Evolutionary conservation across 495 filamentous ascomycete genomes (phyloP).

Genomic region (Hyaloscypha finlandica): DNA sequence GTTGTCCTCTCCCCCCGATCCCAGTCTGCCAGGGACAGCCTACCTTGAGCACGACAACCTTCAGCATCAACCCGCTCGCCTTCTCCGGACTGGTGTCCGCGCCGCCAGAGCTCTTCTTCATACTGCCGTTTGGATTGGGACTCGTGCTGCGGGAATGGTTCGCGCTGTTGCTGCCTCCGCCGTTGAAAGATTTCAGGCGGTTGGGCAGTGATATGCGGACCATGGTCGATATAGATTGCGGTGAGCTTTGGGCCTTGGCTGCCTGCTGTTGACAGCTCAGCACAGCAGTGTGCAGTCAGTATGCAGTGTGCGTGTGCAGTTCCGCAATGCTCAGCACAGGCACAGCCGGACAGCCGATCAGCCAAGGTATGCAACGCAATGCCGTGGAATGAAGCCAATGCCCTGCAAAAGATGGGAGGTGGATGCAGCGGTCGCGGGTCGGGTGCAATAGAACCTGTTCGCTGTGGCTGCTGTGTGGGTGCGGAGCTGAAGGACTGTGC

Average conservation of each 20-base stretch:
- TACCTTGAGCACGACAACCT: constrained; percentile 55
- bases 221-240: constrained; percentile 46
- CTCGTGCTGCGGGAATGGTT: constrained; percentile 48
- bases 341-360: not conserved
- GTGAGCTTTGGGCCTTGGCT: not conserved
- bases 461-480: not conserved
- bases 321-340: not conserved
- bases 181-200: constrained; percentile 66
- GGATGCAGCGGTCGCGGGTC: not conserved
- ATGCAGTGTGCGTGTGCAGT: no score
- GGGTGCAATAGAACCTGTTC: no score
- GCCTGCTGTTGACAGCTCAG: constrained; percentile 4
- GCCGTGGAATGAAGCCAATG: not conserved
- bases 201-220: constrained; percentile 69
- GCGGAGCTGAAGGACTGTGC: not conserved
- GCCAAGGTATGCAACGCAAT: not conserved
- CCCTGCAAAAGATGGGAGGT: not conserved
- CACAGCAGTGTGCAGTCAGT: not conserved
- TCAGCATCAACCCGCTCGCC: constrained; percentile 49
- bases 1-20: not conserved
- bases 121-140: constrained; percentile 44
- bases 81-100: constrained; percentile 17
- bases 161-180: constrained; percentile 15
- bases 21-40: constrained; percentile 15
- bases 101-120: constrained; percentile 9